phyloP scores from a whole-genome alignment of 2,329 filamentous ascomycete genomes.

The Drechslerella dactyloides region DNA sequence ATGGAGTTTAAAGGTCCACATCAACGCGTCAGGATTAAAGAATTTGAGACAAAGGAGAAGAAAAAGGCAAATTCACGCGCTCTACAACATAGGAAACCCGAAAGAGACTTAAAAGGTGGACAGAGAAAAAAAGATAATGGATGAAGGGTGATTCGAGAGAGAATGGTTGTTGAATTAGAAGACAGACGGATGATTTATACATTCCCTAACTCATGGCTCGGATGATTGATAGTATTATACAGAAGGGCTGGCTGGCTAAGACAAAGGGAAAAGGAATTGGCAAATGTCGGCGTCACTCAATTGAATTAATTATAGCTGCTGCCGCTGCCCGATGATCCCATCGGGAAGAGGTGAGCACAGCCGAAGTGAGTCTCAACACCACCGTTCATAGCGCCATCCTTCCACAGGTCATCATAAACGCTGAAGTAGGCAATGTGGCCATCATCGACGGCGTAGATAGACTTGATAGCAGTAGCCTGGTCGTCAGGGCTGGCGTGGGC shows the following conservation, averaged over 20 bases:
- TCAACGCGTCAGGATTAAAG: background rate
- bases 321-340: constrained; percentile 37
- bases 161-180: constrained; percentile 50
- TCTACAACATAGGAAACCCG: constrained; percentile 36
- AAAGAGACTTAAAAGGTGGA: background rate
- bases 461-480: constrained; percentile 75
- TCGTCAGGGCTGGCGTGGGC: constrained; percentile 71
- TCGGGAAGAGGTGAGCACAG: constrained; percentile 64
- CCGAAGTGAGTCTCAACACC: constrained; percentile 84
- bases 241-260: constrained; percentile 52
- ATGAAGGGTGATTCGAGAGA: constrained; percentile 25
- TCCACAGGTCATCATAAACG: constrained; percentile 76
- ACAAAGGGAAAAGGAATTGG: constrained; percentile 26
- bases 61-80: constrained; percentile 28
- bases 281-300: constrained; percentile 35
- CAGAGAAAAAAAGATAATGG: background rate
- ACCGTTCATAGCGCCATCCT: constrained; percentile 69
- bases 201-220: constrained; percentile 51
- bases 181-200: constrained; percentile 45
- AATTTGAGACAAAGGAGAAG: constrained; percentile 6
- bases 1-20: too few relatives aligned
- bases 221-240: constrained; percentile 39
- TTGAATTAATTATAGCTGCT: constrained; percentile 49
- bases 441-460: constrained; percentile 70
- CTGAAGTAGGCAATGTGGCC: constrained; percentile 80